Evolutionary conservation across 441 rosid genomes (phyloP), one percentile per base, ranked within the genome.

Genomic region (Jatropha podagrica): DNA sequence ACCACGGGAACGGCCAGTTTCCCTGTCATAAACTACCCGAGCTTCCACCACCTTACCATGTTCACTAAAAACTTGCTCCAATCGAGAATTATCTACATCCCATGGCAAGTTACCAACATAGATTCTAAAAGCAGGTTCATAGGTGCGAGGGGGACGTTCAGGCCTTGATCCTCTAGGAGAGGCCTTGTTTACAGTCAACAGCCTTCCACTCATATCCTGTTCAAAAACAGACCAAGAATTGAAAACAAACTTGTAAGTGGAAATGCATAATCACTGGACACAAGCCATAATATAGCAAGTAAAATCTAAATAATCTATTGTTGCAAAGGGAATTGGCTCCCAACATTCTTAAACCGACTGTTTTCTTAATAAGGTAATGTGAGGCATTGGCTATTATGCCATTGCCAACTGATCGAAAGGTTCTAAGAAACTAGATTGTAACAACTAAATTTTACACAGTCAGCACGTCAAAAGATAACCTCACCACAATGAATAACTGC

Each of bases 41-140:
- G 92, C 91, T 71, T 79, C 81, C 52, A 84, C 75, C 71, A 89
- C 93, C 81, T 89, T 89, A 64, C 93, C 93, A 78, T 91, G 89
- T 67, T 91, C 91, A 20, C 93, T 91, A 68, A 88, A 89, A 49
- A 91, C 68, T 80, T 91, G 90, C 79, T 88, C 90, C 77, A 91
- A 78, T 52, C 86, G 86, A 70, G 78, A 78, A 81, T 79, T 71
- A 77, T 91, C 95, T 64, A 85, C 86, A 62, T 78, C 82, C 95
- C 95, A 91, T 12, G 92, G 88, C 44, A 91, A 76, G 86, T 91
- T 91, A 41, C 93, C 93, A 18, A 88, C 91, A 60, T 86, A 91
- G 64, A 89, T 74, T 78, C 85, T 83, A 55, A 67, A 79, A 70
- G 82, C 71, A 69, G 84, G 42, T 42, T 82, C 86, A 74, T 54